phyloP scores from a whole-genome alignment of 306 rosid species.

The Luffa aegyptiaca region DNA sequence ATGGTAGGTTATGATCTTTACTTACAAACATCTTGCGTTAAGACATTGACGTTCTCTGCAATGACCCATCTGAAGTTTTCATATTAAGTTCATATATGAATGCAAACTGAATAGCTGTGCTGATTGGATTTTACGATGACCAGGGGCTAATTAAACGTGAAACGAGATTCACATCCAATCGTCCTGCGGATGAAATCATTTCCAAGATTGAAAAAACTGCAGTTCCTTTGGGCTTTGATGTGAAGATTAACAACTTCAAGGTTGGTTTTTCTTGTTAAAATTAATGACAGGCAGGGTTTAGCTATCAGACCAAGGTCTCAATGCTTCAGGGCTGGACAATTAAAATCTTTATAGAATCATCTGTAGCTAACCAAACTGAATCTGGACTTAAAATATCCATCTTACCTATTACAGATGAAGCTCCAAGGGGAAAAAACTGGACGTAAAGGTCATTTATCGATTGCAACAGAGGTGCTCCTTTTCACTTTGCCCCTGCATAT shows the following conservation, averaged over 20 bases:
- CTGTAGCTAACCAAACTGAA: background rate
- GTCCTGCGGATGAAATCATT: constrained; percentile 78
- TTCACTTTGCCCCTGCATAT: background rate
- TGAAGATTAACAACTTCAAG: constrained; percentile 83
- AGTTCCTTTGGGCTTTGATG: constrained; percentile 77
- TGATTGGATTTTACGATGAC: background rate
- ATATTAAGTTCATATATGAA: background rate
- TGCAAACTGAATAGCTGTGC: background rate
- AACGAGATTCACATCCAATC: constrained; percentile 85
- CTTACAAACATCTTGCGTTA: background rate
- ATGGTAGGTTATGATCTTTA: constrained; percentile 43
- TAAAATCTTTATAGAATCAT: background rate
- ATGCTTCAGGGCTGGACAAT: background rate
- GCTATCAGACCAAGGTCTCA: background rate
- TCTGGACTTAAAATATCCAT: background rate
- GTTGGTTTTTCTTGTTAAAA: constrained; percentile 21
- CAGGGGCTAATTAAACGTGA: constrained; percentile 81
- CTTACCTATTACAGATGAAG: constrained; percentile 45
- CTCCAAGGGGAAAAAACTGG: constrained; percentile 85
- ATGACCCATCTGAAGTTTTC: background rate
- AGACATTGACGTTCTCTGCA: background rate
- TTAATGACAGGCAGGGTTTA: background rate
- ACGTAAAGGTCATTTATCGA: constrained; percentile 86
- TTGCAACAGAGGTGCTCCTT: constrained; percentile 70
- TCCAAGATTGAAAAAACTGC: constrained; percentile 74